Evolutionary conservation across 345 rosid genomes (phyloP).

Genomic region (Brassica juncea): DNA sequence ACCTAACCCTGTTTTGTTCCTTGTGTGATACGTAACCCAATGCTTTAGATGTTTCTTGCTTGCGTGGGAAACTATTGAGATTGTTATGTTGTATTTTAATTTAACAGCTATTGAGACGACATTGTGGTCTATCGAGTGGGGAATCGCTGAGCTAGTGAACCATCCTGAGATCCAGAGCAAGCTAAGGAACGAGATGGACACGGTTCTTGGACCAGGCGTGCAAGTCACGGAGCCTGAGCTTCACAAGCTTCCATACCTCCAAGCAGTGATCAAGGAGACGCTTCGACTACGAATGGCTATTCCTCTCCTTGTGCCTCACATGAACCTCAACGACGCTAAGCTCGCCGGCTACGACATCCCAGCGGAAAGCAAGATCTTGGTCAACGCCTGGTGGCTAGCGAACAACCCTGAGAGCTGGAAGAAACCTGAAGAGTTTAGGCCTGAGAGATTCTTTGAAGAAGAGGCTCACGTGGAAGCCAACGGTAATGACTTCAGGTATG

Average conservation of each 20-base stretch:
- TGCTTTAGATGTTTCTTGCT: slow-evolving; percentile 14
- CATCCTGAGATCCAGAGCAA: neutral
- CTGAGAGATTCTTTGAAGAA: neutral
- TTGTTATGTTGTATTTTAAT: too few species aligned
- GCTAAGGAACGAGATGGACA: neutral
- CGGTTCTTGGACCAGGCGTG: neutral
- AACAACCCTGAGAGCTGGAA: neutral
- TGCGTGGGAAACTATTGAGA: neutral
- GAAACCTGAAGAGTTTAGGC: neutral
- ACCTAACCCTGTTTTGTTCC: slow-evolving; percentile 31
- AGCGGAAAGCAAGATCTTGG: neutral
- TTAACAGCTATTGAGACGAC: slow-evolving; percentile 4
- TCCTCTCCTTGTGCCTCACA: neutral
- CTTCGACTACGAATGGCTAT: neutral
- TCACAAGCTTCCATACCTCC: neutral
- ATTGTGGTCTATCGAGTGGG: neutral
- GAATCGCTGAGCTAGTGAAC: neutral
- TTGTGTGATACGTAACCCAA: slow-evolving; percentile 30
- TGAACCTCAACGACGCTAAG: neutral
- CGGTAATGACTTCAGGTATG: neutral
- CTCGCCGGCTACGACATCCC: neutral
- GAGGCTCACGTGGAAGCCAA: neutral
- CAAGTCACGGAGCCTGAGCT: neutral
- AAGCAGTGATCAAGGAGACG: neutral
- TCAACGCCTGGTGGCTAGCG: neutral